Percentiles rank a stretch among this genome's conserved stretches.
Evolutionary conservation across 805 yeast genomes (phyloP).

Genomic region (Metschnikowia colocasiae): DNA sequence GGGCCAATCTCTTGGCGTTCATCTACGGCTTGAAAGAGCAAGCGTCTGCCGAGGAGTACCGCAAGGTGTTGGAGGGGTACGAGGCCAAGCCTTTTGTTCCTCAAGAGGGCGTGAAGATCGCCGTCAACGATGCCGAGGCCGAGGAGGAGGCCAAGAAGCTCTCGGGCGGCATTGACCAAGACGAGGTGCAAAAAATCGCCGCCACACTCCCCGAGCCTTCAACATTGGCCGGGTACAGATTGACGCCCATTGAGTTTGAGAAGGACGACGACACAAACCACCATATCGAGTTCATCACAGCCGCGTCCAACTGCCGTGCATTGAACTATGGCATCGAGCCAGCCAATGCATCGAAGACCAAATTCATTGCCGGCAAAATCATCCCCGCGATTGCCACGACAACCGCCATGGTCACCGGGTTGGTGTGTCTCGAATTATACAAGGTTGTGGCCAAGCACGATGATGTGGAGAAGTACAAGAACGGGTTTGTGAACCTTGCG

Average conservation of each 20-base stretch:
- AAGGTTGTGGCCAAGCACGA: constrained; percentile 77
- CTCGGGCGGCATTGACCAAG: constrained; percentile 48
- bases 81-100: constrained; percentile 62
- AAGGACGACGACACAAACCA: constrained; percentile 97
- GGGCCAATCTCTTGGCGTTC: constrained; percentile 86
- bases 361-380: constrained; percentile 96
- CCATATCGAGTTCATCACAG: constrained; percentile 92
- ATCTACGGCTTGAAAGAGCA: constrained; percentile 87
- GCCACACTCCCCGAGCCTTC: constrained; percentile 85
- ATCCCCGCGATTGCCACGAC: constrained; percentile 99
- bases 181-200: constrained; percentile 64
- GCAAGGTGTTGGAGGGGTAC: constrained; percentile 48
- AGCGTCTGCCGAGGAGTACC: constrained; percentile 49
- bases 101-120: constrained; percentile 70
- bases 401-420: constrained; percentile 95
- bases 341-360: constrained; percentile 86
- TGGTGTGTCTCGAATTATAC: constrained; percentile 86
- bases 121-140: constrained; percentile 81
- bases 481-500: constrained; percentile 89
- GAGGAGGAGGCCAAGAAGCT: constrained; percentile 63
- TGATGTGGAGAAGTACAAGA: constrained; percentile 81
- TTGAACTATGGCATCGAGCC: constrained; percentile 82
- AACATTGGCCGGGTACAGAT: constrained; percentile 80
- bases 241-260: constrained; percentile 90
- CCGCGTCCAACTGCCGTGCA: constrained; percentile 96